Percentiles rank a stretch among this genome's conserved stretches.
Conservation (phyloP, 1,284 basidiomycete genomes). For the Rhodotorula sp. region DNA sequence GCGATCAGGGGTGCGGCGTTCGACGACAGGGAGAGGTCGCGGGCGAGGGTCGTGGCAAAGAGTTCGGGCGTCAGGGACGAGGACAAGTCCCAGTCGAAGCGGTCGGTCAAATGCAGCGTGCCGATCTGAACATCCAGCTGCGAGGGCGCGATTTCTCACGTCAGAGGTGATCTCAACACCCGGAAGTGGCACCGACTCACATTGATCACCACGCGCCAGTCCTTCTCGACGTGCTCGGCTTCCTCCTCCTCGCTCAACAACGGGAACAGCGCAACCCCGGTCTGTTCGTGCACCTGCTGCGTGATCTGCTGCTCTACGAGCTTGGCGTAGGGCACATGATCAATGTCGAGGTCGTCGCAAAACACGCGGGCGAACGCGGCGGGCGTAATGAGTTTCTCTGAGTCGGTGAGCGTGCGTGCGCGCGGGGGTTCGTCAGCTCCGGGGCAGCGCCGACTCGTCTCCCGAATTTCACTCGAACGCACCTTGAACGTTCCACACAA, state of each 20-base stretch:
- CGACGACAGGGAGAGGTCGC: conserved; percentile 81
- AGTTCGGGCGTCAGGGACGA: conserved; percentile 85
- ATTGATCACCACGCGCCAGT: conserved; percentile 84
- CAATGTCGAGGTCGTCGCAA: conserved; percentile 79
- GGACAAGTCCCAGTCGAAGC: conserved; percentile 96
- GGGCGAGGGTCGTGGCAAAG: conserved; percentile 76
- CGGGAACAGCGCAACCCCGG: conserved; percentile 67
- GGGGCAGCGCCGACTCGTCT: background rate
- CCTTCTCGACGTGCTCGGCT: conserved; percentile 57
- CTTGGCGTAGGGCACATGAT: conserved; percentile 64
- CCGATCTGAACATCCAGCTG: conserved; percentile 98
- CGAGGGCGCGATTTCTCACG: background rate
- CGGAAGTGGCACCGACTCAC: conserved; percentile 56
- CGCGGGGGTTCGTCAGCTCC: background rate
- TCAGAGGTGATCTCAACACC: background rate
- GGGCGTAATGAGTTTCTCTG: conserved; percentile 68
- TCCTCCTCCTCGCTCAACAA: conserved; percentile 38
- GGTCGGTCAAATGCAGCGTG: conserved; percentile 83
- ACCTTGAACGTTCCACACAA: conserved; percentile 92
- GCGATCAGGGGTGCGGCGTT: conserved; percentile 85
- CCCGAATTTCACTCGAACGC: conserved; percentile 25
- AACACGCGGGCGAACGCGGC: conserved; percentile 80
- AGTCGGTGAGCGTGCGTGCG: too few relatives aligned
- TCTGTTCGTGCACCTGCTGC: conserved; percentile 84
- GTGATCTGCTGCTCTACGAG: conserved; percentile 81